Percentiles rank a stretch among this genome's conserved stretches.
phyloP scores from a whole-genome alignment of 495 filamentous ascomycete genomes.

The Aspergillus diversus region DNA sequence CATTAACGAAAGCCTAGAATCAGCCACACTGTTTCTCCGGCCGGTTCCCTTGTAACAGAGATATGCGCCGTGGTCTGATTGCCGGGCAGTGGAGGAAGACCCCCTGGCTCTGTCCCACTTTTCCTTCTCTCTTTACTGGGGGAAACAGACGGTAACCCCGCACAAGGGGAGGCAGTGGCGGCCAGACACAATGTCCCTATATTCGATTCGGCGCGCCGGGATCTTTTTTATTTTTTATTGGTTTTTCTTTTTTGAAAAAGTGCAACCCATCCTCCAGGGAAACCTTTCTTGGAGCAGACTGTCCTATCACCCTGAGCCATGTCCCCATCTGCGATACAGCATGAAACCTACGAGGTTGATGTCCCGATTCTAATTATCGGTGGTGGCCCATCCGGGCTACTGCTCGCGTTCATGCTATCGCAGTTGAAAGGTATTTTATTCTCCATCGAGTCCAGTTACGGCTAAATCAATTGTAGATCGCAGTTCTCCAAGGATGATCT shows the following conservation, averaged over 20 bases:
- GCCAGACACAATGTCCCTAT: neutral
- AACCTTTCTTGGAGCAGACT: neutral
- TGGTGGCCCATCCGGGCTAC: slow-evolving; percentile 36
- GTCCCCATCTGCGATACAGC: neutral
- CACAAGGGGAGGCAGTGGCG: neutral
- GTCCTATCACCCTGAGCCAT: neutral
- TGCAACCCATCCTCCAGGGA: neutral
- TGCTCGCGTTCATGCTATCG: slow-evolving; percentile 34
- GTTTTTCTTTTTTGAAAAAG: neutral
- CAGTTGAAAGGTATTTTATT: slow-evolving; percentile 23
- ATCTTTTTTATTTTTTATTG: neutral
- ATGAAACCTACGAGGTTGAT: slow-evolving; percentile 4
- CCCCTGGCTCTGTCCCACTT: neutral
- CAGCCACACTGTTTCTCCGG: no score
- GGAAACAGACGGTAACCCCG: neutral
- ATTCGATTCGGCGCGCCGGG: neutral
- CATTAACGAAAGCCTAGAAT: no score
- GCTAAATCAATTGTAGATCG: neutral
- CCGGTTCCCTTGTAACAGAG: neutral
- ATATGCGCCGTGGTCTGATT: neutral
- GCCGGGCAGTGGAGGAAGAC: neutral
- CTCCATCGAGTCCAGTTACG: neutral
- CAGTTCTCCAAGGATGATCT: neutral
- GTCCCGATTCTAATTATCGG: slow-evolving; percentile 42
- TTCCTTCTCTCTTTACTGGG: neutral